These are phyloP conservation scores for Paramecium sonneborni DNA, from an alignment of 73 alveolate genomes.

Conservation along the genomic window DNA sequence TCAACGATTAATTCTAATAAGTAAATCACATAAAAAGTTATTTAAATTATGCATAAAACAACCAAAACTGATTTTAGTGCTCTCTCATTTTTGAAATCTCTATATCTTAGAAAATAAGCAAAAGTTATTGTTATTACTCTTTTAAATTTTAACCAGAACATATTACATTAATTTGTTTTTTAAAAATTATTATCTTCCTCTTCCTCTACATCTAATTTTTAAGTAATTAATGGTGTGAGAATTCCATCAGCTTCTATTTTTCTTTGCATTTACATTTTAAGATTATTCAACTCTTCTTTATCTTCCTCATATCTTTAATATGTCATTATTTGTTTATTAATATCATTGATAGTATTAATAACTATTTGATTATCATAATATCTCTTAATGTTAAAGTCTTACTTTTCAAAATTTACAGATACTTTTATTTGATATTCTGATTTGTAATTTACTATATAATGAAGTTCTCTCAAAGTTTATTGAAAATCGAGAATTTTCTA, in stretches of 20 bases:
- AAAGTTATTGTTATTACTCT: not conserved
- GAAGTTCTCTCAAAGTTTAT: not conserved
- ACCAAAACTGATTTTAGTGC: not conserved
- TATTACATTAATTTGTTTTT: not conserved
- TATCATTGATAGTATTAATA: not conserved
- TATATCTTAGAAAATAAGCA: not conserved
- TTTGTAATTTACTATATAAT: not conserved
- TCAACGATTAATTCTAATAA: not conserved
- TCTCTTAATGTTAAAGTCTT: not conserved
- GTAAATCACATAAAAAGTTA: not conserved
- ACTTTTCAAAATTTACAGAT: not conserved
- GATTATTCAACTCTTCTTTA: not conserved
- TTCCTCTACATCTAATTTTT: not conserved
- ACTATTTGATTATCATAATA: not conserved
- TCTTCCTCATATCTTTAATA: not conserved
- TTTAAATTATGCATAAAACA: not conserved
- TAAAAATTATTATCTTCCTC: not conserved
- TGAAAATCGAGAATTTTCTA: not conserved
- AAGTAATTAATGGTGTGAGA: not conserved
- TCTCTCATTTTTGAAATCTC: not conserved
- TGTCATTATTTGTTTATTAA: not conserved
- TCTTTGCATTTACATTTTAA: not conserved
- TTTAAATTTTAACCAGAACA: not conserved
- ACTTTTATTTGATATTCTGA: not conserved
- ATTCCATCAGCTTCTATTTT: slow-evolving; percentile 1